phyloP scores from a whole-genome alignment of 2,329 filamentous ascomycete genomes.

The Hypoxylon sp. region DNA sequence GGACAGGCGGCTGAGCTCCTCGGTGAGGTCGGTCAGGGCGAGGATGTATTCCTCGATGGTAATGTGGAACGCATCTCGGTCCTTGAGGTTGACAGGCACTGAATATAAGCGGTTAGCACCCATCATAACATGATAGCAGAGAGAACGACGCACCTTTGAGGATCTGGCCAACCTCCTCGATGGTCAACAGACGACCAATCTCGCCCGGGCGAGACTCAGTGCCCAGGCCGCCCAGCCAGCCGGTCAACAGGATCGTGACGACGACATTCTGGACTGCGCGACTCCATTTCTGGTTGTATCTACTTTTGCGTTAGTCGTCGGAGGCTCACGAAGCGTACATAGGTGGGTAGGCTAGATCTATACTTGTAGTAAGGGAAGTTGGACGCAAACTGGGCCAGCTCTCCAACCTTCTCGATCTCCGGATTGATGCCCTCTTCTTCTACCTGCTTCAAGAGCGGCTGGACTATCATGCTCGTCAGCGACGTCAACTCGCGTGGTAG shows the following conservation, averaged over 20 bases:
- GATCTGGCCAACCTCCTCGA: slow-evolving; percentile 84
- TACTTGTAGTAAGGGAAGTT: slow-evolving; percentile 96
- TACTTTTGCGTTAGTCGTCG: slow-evolving; percentile 40
- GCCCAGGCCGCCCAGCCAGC: slow-evolving; percentile 81
- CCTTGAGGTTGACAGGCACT: slow-evolving; percentile 93
- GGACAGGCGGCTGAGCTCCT: slow-evolving; percentile 88
- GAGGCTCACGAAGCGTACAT: not conserved
- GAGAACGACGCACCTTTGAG: slow-evolving; percentile 67
- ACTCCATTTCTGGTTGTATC: slow-evolving; percentile 85
- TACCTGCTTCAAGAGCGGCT: slow-evolving; percentile 72
- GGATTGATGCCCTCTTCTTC: slow-evolving; percentile 73
- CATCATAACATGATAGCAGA: not conserved
- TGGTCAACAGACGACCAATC: slow-evolving; percentile 76
- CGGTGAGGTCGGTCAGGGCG: slow-evolving; percentile 83
- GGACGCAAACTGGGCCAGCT: slow-evolving; percentile 77
- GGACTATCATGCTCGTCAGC: slow-evolving; percentile 58
- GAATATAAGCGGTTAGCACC: slow-evolving; percentile 18
- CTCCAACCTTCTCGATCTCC: slow-evolving; percentile 73
- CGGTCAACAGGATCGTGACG: slow-evolving; percentile 63
- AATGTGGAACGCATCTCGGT: slow-evolving; percentile 89
- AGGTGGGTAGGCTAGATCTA: slow-evolving; percentile 28
- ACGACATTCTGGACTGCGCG: slow-evolving; percentile 83
- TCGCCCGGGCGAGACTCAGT: slow-evolving; percentile 61
- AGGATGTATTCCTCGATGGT: slow-evolving; percentile 98
- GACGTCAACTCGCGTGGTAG: slow-evolving; percentile 11